Evolutionary conservation across 2,329 filamentous ascomycete genomes (phyloP).

Genomic region (Talaromyces islandicus): DNA sequence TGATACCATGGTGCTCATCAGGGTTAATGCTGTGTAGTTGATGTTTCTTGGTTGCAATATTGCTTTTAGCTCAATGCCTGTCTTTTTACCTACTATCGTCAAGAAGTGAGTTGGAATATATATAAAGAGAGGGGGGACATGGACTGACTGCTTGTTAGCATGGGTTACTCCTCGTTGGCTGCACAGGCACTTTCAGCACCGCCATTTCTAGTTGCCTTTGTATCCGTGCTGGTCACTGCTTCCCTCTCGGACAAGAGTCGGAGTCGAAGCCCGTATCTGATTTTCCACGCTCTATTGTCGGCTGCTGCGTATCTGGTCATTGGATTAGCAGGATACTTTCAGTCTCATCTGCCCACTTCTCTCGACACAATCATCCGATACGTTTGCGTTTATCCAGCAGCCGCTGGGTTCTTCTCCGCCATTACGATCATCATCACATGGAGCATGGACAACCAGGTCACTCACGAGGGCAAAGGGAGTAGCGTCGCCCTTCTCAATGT

Average conservation of each 20-base stretch:
- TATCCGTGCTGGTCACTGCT: slow-evolving; percentile 65
- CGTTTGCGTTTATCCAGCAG: slow-evolving; percentile 69
- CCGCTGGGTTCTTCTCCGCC: slow-evolving; percentile 74
- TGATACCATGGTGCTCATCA: background rate
- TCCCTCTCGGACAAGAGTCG: slow-evolving; percentile 63
- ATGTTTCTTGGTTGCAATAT: slow-evolving; percentile 89
- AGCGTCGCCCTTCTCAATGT: slow-evolving; percentile 77
- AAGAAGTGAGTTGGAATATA: slow-evolving; percentile 38
- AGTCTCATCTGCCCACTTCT: slow-evolving; percentile 25
- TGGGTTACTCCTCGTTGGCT: slow-evolving; percentile 64
- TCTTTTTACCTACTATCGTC: slow-evolving; percentile 79
- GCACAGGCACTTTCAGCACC: slow-evolving; percentile 76
- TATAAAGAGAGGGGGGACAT: background rate
- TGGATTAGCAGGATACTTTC: slow-evolving; percentile 45
- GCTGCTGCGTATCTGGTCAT: slow-evolving; percentile 60
- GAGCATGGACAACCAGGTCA: slow-evolving; percentile 79
- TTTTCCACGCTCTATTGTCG: slow-evolving; percentile 64
- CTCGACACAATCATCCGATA: slow-evolving; percentile 52
- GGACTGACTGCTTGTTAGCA: slow-evolving; percentile 27
- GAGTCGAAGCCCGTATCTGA: slow-evolving; percentile 60
- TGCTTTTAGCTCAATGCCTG: slow-evolving; percentile 79
- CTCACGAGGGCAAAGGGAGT: slow-evolving; percentile 62
- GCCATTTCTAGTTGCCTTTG: slow-evolving; percentile 72
- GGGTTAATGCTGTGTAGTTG: slow-evolving; percentile 25
- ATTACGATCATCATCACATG: slow-evolving; percentile 82